A percentile compares a stretch with the other conserved stretches of the same genome.
Conservation (phyloP, 805 yeast species). For the Pichia nanzhaoensis region DNA sequence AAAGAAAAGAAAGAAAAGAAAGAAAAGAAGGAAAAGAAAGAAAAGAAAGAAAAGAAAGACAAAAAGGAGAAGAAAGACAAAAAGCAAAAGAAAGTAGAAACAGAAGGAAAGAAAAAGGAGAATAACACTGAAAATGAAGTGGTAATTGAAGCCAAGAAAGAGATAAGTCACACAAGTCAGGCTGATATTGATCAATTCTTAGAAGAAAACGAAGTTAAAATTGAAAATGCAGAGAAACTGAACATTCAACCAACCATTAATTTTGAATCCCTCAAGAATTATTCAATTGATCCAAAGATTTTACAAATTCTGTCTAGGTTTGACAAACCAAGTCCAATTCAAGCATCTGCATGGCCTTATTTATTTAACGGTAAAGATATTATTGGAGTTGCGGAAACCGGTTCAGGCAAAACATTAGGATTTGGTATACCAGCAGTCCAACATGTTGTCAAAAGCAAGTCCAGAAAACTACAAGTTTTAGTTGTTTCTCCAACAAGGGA, state of each 20-base stretch:
- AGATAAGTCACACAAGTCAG: conserved; percentile 29
- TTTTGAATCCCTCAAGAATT: conserved; percentile 49
- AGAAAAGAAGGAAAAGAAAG: conserved; percentile 27
- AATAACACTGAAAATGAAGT: conserved; percentile 1
- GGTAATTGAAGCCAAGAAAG: background rate
- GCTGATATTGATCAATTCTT: conserved; percentile 57
- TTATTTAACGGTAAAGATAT: conserved; percentile 74
- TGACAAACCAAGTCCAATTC: conserved; percentile 93
- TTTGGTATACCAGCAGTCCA: conserved; percentile 96
- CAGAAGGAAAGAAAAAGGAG: conserved; percentile 23
- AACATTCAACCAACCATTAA: conserved; percentile 61
- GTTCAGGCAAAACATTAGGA: conserved; percentile 96
- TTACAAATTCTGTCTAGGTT: conserved; percentile 59
- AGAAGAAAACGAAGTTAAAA: conserved; percentile 64
- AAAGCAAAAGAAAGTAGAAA: conserved; percentile 30
- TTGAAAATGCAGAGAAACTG: conserved; percentile 58
- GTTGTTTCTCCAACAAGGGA: conserved; percentile 97
- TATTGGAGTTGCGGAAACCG: conserved; percentile 97
- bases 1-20: conserved; percentile 25
- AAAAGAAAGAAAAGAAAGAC: conserved; percentile 32
- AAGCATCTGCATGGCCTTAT: conserved; percentile 92
- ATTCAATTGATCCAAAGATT: conserved; percentile 45
- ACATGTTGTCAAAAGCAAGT: conserved; percentile 43
- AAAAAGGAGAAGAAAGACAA: conserved; percentile 36
- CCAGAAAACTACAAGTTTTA: conserved; percentile 60